Percentiles rank a stretch among this genome's conserved stretches.
Conservation (phyloP, 768 basidiomycete species). For the Leccinum truebloodii region DNA sequence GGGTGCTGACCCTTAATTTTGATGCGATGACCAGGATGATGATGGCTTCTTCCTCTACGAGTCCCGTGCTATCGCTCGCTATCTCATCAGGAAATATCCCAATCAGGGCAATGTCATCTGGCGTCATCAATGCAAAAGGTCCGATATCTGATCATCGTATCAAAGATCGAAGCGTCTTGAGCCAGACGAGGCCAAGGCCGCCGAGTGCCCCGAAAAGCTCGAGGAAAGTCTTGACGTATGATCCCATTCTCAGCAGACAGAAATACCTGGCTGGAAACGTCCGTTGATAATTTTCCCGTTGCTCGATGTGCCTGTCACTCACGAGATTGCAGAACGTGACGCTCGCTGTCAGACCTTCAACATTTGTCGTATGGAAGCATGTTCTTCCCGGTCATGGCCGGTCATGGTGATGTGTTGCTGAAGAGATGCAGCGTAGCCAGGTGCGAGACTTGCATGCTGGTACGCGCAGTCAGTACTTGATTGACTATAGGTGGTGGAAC, state of each 20-base stretch:
- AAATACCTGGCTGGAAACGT: slow-evolving; percentile 60
- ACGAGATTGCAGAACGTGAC: slow-evolving; percentile 40
- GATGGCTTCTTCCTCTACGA: slow-evolving; percentile 45
- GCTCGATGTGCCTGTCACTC: not conserved
- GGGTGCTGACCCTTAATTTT: not conserved
- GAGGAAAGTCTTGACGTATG: slow-evolving; percentile 48
- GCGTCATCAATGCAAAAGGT: not conserved
- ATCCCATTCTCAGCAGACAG: slow-evolving; percentile 52
- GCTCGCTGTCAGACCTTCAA: slow-evolving; percentile 52
- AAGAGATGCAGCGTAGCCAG: slow-evolving; percentile 45
- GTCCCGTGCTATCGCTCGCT: slow-evolving; percentile 45
- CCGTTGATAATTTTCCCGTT: slow-evolving; percentile 13
- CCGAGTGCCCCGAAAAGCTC: slow-evolving; percentile 18
- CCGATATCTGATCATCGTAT: not conserved
- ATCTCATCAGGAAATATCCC: slow-evolving; percentile 55
- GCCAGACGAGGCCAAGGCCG: slow-evolving; percentile 23
- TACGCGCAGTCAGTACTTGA: not conserved
- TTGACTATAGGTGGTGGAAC: slow-evolving; percentile 50
- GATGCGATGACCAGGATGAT: slow-evolving; percentile 27
- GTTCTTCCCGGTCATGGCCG: slow-evolving; percentile 19
- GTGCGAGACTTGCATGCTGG: slow-evolving; percentile 24
- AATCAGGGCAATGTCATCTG: slow-evolving; percentile 42
- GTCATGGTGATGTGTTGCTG: slow-evolving; percentile 32
- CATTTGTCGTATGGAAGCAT: slow-evolving; percentile 49
- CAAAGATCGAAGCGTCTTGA: slow-evolving; percentile 32